Conservation (phyloP, 2,329 filamentous ascomycete species). For the Beauveria scarabaeidicola region DNA sequence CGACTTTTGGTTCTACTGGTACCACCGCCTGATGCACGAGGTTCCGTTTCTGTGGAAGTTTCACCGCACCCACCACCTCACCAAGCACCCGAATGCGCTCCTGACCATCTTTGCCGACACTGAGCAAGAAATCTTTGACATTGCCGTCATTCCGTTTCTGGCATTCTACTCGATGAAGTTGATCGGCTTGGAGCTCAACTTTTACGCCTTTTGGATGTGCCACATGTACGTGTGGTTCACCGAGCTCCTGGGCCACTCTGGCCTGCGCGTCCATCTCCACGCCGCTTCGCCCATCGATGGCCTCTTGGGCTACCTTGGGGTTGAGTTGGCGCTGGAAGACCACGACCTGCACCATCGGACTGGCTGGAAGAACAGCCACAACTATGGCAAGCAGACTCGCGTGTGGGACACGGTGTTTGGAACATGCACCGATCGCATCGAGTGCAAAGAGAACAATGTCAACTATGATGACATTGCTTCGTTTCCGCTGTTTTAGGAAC, state of each 20-base stretch:
- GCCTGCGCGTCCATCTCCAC: conserved; percentile 27
- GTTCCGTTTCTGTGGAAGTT: conserved; percentile 26
- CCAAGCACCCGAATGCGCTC: conserved; percentile 33
- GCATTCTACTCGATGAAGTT: conserved; percentile 27
- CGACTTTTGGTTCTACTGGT: conserved; percentile 34
- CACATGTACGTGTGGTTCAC: conserved; percentile 33
- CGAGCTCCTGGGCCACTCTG: conserved; percentile 31
- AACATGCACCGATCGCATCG: background rate
- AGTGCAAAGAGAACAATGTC: conserved; percentile 5
- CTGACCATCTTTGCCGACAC: conserved; percentile 33
- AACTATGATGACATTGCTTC: conserved; percentile 6
- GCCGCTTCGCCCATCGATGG: conserved; percentile 27
- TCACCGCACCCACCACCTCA: conserved; percentile 36
- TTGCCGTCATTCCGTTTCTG: conserved; percentile 30
- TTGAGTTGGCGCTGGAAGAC: conserved; percentile 33
- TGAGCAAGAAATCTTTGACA: conserved; percentile 35
- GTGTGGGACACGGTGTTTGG: conserved; percentile 6
- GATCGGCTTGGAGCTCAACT: conserved; percentile 32
- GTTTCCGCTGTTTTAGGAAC: background rate
- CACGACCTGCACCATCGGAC: conserved; percentile 31
- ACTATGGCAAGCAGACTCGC: conserved; percentile 8
- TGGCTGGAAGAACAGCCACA: conserved; percentile 21
- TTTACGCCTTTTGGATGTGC: conserved; percentile 39
- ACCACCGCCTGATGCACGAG: conserved; percentile 34
- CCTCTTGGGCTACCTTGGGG: conserved; percentile 23